Conservation (phyloP, 805 yeast genomes). For the Candida mattraensis region DNA sequence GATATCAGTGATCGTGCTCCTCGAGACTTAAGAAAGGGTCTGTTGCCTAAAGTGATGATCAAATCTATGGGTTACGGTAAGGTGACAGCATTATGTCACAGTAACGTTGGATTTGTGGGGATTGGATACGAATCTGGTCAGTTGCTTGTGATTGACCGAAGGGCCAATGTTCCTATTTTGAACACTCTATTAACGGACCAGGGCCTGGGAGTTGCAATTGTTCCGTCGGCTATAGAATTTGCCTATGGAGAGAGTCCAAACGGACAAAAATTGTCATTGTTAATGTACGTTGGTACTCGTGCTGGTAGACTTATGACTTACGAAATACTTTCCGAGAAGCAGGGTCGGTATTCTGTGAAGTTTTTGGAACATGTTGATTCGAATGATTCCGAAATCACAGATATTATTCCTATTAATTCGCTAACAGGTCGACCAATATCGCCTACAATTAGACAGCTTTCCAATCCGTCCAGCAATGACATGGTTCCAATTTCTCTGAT, state of each 20-base stretch:
- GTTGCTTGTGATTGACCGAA: constrained; percentile 69
- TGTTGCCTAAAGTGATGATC: constrained; percentile 54
- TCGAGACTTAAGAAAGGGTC: constrained; percentile 52
- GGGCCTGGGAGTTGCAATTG: constrained; percentile 29
- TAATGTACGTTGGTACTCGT: constrained; percentile 74
- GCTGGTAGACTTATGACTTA: constrained; percentile 68
- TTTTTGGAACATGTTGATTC: constrained; percentile 48
- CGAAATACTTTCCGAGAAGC: constrained; percentile 60
- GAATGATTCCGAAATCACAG: constrained; percentile 51
- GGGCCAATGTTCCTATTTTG: constrained; percentile 60
- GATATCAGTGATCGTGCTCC: constrained; percentile 59
- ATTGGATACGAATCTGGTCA: constrained; percentile 78
- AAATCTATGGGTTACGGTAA: constrained; percentile 40
- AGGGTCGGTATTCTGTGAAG: constrained; percentile 61
- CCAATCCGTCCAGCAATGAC: constrained; percentile 45
- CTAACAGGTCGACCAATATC: constrained; percentile 62
- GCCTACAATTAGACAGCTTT: constrained; percentile 60
- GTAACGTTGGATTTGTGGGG: constrained; percentile 82
- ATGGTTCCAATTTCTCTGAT: constrained; percentile 62
- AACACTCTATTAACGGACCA: constrained; percentile 32
- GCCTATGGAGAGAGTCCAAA: constrained; percentile 56
- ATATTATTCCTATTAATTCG: constrained; percentile 58
- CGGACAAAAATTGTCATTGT: constrained; percentile 72
- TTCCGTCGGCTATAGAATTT: constrained; percentile 66
- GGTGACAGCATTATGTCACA: constrained; percentile 63